Evolutionary conservation across 371 early-diverging fungal species (phyloP), one percentile per base, ranked within the genome.

Genomic region (Parasitella parasitica): DNA sequence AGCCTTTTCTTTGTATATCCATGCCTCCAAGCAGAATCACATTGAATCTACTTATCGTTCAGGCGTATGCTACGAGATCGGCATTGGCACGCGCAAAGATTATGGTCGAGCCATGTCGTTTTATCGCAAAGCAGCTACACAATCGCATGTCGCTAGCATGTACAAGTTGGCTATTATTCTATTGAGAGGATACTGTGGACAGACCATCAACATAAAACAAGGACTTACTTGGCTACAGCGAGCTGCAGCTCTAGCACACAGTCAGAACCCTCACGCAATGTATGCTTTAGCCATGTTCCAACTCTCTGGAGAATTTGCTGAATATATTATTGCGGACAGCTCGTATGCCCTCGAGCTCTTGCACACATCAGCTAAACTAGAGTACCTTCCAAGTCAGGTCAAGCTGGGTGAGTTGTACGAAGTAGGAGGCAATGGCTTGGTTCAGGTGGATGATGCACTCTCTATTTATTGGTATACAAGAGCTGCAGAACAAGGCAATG

Each of bases 401-500:
- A 91, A 91, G 49, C 83, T 99, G 8, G 99, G 97, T 3, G 86
- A 89, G 58, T 89, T 90, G 59, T 97, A 95, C 72, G 97, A 99
- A 75, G 89, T 93, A 59, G 99, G 98, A 4, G 76, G 79, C 4
- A 75, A 94, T 52, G 22, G 43, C 4, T 86, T 84, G 2, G 89
- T 91, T 39, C 85, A 90, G 0, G 77, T 89, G 1, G 94, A 97
- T 59, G 89, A 97, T 4, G 81, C 89, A 13, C 75, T 87, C 26
- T 95, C 95, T n/a, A 94, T 98, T 60, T 91, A 90, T 15, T 99
- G 97, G 96, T 97, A 97, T 78, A 90, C 95, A 22, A 82, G 83
- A 4, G 92, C 96, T 0, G 95, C 96, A 5, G 86, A 94, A 52
- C 85, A 89, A 67, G 91, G 91, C 0, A 85, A 92, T 66, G 78